These are phyloP conservation scores for Chalaropsis thielavioides DNA, from an alignment of 2,329 filamentous ascomycete species.

Conservation along the genomic window DNA sequence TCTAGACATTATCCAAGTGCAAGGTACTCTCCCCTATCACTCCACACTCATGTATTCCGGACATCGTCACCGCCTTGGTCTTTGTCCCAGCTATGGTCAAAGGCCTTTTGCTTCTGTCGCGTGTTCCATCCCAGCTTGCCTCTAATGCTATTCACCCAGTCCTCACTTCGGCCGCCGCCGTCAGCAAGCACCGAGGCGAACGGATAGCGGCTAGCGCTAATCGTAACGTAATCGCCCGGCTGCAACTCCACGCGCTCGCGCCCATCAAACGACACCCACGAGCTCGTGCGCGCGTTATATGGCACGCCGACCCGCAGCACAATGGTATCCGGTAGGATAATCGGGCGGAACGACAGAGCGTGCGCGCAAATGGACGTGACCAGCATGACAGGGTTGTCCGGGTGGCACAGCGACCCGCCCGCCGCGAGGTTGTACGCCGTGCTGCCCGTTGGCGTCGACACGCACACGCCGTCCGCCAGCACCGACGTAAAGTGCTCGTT, in stretches of 20 bases:
- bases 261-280: slow-evolving; percentile 97
- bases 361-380: slow-evolving; percentile 91
- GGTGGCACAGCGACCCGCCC: slow-evolving; percentile 88
- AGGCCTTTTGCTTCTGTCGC: slow-evolving; percentile 58
- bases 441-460: slow-evolving; percentile 85
- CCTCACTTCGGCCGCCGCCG: slow-evolving; percentile 49
- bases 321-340: slow-evolving; percentile 91
- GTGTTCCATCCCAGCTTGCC: slow-evolving; percentile 72
- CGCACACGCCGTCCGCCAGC: slow-evolving; percentile 81
- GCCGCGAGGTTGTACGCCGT: slow-evolving; percentile 94
- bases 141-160: slow-evolving; percentile 71
- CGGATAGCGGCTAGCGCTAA: slow-evolving; percentile 65
- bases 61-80: not conserved
- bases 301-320: slow-evolving; percentile 88
- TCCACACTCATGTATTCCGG: too few species aligned
- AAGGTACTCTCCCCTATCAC: not conserved
- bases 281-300: slow-evolving; percentile 74
- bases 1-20: not conserved
- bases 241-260: slow-evolving; percentile 68
- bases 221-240: slow-evolving; percentile 72
- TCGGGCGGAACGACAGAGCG: slow-evolving; percentile 88
- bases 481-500: slow-evolving; percentile 92
- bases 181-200: slow-evolving; percentile 63
- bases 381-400: slow-evolving; percentile 90
- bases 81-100: slow-evolving; percentile 24